Evolutionary conservation across 805 yeast species (phyloP), one percentile per base, ranked within the genome.

Genomic region (Komagataella ulmi): DNA sequence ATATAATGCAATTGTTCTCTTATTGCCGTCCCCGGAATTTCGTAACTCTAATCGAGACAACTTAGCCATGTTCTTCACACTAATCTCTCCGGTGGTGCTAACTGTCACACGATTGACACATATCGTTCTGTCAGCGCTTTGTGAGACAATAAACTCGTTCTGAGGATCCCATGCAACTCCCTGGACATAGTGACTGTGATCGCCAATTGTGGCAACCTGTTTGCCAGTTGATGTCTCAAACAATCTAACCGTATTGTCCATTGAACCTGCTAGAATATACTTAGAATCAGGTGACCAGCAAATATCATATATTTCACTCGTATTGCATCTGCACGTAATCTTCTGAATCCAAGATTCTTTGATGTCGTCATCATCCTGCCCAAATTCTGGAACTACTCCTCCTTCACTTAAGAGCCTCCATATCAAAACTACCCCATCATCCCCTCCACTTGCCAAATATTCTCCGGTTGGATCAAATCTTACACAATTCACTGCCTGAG

Each of bases 101-200:
- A 48, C 45, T 44, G 50, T 63, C 45, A 81, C 61, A 18, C 72
- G 67, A 63, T 87, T 87, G n/a, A 93, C 69, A 56, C 80, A 81
- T 10, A 91, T 82, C 2, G 88, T 74, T 54, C 96, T 69, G 66
- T 93, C 99, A 10, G 97, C 95, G 23, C 93, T 81, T 64, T 90
- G 97, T 6, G 96, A 85, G 1, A 90, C 88, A 4, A 93, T 65
- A 57, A 66, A 88, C 63, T 84, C 79, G 55, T 84, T 81, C 51
- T 71, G 62, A 6, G 99, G 99, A 63, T 93, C 99, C 98, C 98
- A 93, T 0, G 85, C 73, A 4, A 93, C 91, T 2, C 99, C 99
- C 66, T 93, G 99, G 2, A 93, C 95, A 59, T 88, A 91, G 64
- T 90, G 96, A 48, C 72, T 71, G 65, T 93, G 98, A 53, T 85